Conservation (phyloP, 2,329 filamentous ascomycete genomes). For the Cytospora piceicola region DNA sequence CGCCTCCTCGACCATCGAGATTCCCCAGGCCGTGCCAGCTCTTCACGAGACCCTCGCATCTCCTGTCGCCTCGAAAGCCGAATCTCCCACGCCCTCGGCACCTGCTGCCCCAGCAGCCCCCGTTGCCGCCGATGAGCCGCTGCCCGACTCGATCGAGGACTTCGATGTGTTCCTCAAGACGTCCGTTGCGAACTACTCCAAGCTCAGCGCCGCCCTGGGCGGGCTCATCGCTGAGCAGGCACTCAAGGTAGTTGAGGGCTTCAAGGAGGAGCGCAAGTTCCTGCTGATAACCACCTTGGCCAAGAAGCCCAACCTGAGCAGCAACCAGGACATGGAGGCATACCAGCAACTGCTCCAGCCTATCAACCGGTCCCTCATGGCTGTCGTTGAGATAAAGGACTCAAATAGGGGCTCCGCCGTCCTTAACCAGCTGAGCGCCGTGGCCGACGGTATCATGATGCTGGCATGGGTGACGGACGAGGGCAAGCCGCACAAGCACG, state of each 20-base stretch:
- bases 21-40: conserved; percentile 55
- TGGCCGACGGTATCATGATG: conserved; percentile 87
- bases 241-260: conserved; percentile 62
- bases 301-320: conserved; percentile 78
- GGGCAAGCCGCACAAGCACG: conserved; percentile 79
- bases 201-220: conserved; percentile 77
- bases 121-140: conserved; percentile 50
- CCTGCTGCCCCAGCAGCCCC: conserved; percentile 47
- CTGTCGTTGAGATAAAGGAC: conserved; percentile 80
- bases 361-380: conserved; percentile 79
- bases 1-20: conserved; percentile 72
- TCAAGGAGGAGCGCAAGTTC: conserved; percentile 85
- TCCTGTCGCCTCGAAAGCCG: conserved; percentile 38
- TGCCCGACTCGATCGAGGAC: conserved; percentile 81
- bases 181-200: conserved; percentile 77
- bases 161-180: conserved; percentile 79
- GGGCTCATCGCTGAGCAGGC: conserved; percentile 79
- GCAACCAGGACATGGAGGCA: conserved; percentile 60
- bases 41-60: conserved; percentile 46
- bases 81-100: conserved; percentile 42
- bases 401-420: conserved; percentile 74
- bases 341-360: conserved; percentile 83
- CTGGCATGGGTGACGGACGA: conserved; percentile 91
- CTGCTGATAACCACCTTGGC: conserved; percentile 86
- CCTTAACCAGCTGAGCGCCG: conserved; percentile 82